Conservation (phyloP, 2,329 filamentous ascomycete species). For the Trichoderma sp. region DNA sequence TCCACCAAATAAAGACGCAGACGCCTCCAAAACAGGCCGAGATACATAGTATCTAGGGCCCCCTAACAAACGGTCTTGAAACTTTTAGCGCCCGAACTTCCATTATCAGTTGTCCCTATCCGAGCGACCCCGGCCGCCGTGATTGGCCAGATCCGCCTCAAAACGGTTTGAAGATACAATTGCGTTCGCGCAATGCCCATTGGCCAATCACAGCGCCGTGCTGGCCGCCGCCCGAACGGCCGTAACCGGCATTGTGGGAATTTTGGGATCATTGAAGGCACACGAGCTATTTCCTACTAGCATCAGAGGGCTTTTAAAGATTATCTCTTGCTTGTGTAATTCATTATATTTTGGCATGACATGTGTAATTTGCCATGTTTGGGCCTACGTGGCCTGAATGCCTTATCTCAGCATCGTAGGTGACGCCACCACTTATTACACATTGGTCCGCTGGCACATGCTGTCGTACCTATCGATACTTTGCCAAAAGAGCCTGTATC, state of each 20-base stretch:
- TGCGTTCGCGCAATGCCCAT: constrained; percentile 21
- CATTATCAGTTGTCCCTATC: constrained; percentile 17
- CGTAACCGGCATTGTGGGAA: constrained; percentile 20
- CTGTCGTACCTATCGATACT: too few relatives aligned
- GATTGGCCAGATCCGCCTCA: constrained; percentile 17
- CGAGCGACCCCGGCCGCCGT: constrained; percentile 4
- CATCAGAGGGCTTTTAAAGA: too few relatives aligned
- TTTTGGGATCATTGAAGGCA: too few relatives aligned
- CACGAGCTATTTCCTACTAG: background rate
- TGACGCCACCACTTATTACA: too few relatives aligned
- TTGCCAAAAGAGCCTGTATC: too few relatives aligned
- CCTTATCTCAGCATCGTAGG: too few relatives aligned
- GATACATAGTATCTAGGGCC: background rate
- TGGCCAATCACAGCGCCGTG: constrained; percentile 17
- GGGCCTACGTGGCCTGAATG: too few relatives aligned
- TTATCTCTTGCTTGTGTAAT: background rate
- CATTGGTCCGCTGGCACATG: too few relatives aligned
- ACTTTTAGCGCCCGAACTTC: background rate
- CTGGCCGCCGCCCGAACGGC: background rate
- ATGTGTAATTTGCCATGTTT: constrained; percentile 1
- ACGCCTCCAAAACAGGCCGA: background rate
- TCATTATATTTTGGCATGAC: background rate
- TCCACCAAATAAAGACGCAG: background rate
- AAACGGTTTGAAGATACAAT: constrained; percentile 28
- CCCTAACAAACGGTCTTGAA: background rate